A percentile compares a stretch with the other conserved stretches of the same genome.
Conservation (phyloP, 139 green algal genomes). For the Tetraselmis striata region DNA sequence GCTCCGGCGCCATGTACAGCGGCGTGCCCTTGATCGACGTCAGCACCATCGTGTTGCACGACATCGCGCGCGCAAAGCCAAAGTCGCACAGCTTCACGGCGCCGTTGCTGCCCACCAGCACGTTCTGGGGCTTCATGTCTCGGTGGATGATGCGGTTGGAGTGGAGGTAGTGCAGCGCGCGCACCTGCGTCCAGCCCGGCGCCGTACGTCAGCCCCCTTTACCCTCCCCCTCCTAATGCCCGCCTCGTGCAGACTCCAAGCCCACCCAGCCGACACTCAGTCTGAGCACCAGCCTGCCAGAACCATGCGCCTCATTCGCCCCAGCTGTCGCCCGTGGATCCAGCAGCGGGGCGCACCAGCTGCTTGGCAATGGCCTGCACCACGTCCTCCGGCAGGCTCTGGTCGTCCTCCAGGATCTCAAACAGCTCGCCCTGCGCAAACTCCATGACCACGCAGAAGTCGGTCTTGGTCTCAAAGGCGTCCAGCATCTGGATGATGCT, state of each 20-base stretch:
- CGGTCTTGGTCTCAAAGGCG: constrained; percentile 89
- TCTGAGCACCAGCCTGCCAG: too few relatives aligned
- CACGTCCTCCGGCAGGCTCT: constrained; percentile 72
- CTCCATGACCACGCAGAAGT: constrained; percentile 91
- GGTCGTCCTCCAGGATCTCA: constrained; percentile 94
- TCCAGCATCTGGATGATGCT: constrained; percentile 96
- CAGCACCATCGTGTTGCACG: constrained; percentile 83
- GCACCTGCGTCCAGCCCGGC: constrained; percentile 12
- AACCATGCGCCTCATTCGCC: too few relatives aligned
- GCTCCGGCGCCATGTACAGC: constrained; percentile 98
- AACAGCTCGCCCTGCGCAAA: constrained; percentile 80
- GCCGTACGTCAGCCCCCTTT: too few relatives aligned
- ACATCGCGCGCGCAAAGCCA: constrained; percentile 86
- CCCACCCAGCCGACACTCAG: too few relatives aligned
- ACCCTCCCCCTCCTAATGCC: too few relatives aligned
- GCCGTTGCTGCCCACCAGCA: constrained; percentile 60
- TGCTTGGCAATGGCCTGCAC: constrained; percentile 81
- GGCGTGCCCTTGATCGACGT: constrained; percentile 96
- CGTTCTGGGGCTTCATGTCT: constrained; percentile 93
- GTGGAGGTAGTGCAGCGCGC: constrained; percentile 91
- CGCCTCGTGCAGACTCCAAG: too few relatives aligned
- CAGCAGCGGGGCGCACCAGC: constrained; percentile 79
- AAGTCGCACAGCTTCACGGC: constrained; percentile 89
- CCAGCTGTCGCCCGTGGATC: too few relatives aligned
- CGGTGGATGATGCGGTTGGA: constrained; percentile 87